Evolutionary conservation across 129 eudicot genomes (phyloP), one percentile per base, ranked within the genome.

Genomic region (Centella asiatica): DNA sequence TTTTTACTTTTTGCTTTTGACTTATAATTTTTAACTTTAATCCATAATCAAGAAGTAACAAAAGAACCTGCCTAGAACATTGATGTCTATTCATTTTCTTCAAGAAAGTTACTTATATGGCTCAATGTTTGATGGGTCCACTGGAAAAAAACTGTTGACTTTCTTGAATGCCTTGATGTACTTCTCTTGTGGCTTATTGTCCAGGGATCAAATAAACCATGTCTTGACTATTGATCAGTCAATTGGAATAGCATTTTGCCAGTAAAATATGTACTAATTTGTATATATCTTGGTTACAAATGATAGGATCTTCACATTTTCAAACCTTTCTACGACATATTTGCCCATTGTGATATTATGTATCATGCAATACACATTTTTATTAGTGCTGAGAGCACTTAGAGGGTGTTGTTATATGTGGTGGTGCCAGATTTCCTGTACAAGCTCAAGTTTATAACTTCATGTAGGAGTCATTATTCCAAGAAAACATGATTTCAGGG

Each of bases 201-300:
- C 5, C 6, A 14, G 34, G 28, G 29, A 13, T 51, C 20, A 3
- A 37, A 37, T 51, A 10, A 23, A 47, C 33, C 57, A 25, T 12
- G 57, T 51, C 24, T 51, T 10, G 27, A 19, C 59, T 13, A 5
- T 19, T 47, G 37, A 54, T 54, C 25, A 19, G 24, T 54, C 26
- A 54, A 18, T 54, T 54, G 59, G 59, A 54, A 36, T 14, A 54
- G 20, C 60, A 55, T 55, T 29, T 28, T 31, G n/a, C n/a, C n/a
- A n/a, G n/a, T n/a, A n/a, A n/a, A n/a, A n/a, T n/a, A 56, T 20
- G 5, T 15, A 33, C 33, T 10, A 31, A 17, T 18, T 28, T 28
- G 17, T 6, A 27, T 15, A 15, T 6, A 1, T 18, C 6, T 27
- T 18, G 24, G 7, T 7, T 11, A 42, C 3, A 42, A 3, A 15